A percentile compares a stretch with the other conserved stretches of the same genome.
phyloP scores from a whole-genome alignment of 2,329 filamentous ascomycete species.

The Monosporascus sp. region DNA sequence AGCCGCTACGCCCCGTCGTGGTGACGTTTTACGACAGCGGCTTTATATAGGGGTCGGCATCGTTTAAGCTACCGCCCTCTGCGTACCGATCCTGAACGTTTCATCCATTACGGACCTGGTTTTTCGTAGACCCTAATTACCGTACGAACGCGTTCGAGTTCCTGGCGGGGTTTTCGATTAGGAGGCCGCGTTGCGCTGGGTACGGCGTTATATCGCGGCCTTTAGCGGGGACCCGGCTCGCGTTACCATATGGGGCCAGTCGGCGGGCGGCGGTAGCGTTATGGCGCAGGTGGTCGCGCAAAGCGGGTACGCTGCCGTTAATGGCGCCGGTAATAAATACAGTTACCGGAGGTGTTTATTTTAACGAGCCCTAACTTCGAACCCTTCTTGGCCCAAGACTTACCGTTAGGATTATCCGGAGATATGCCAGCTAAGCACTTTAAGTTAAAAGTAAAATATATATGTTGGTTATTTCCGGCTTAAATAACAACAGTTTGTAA shows the following conservation, averaged over 20 bases:
- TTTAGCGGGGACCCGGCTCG: constrained; percentile 45
- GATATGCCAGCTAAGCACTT: too few species aligned
- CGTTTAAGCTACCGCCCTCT: constrained; percentile 49
- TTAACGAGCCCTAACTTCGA: constrained; percentile 40
- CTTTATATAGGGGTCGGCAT: constrained; percentile 53
- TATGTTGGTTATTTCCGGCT: too few species aligned
- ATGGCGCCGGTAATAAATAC: constrained; percentile 19
- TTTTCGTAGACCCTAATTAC: constrained; percentile 44
- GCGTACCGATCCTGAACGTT: constrained; percentile 55
- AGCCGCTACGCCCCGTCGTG: constrained; percentile 50
- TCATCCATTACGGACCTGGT: constrained; percentile 43
- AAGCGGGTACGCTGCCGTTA: constrained; percentile 22
- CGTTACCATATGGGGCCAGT: constrained; percentile 51
- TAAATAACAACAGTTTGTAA: too few species aligned
- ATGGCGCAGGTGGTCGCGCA: constrained; percentile 46
- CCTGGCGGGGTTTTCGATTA: constrained; percentile 48
- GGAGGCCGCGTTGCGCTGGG: constrained; percentile 43
- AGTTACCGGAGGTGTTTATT: constrained; percentile 37
- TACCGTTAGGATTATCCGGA: constrained; percentile 45
- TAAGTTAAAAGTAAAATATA: too few species aligned
- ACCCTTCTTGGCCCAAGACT: constrained; percentile 56
- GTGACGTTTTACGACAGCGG: constrained; percentile 58
- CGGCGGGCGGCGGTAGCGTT: constrained; percentile 48
- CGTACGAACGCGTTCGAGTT: constrained; percentile 54
- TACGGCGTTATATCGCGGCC: constrained; percentile 37